Evolutionary conservation across 371 early-diverging fungal genomes (phyloP).

Genomic region (Syncephalastrum monosporum): DNA sequence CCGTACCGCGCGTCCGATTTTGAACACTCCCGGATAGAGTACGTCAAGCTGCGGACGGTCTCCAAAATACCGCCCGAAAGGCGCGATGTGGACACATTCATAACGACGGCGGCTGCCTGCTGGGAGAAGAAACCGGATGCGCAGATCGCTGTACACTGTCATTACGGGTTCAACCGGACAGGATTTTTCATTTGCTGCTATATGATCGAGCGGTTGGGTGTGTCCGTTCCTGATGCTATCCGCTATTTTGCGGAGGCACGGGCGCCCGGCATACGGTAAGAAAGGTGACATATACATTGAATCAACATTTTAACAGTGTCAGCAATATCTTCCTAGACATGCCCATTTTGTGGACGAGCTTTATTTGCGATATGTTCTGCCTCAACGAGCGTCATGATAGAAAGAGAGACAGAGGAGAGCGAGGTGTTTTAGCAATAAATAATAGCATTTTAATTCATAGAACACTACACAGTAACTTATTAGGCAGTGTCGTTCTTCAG

Average conservation of each 20-base stretch:
- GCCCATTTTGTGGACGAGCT: constrained; percentile 66
- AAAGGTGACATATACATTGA: background rate
- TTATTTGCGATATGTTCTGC: constrained; percentile 56
- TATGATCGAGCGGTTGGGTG: constrained; percentile 58
- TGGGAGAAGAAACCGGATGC: constrained; percentile 60
- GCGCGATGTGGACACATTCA: constrained; percentile 59
- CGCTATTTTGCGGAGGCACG: constrained; percentile 60
- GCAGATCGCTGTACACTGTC: constrained; percentile 75
- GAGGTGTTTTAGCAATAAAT: background rate
- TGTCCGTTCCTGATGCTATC: constrained; percentile 61
- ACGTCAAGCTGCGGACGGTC: constrained; percentile 64
- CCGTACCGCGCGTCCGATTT: constrained; percentile 66
- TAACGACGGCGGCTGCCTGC: constrained; percentile 46
- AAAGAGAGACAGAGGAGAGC: constrained; percentile 2
- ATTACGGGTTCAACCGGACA: constrained; percentile 74
- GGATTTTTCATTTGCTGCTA: constrained; percentile 73
- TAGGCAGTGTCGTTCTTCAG: too few species aligned
- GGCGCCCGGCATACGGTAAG: constrained; percentile 67
- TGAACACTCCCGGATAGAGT: constrained; percentile 55
- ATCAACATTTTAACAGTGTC: background rate
- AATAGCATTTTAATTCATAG: background rate
- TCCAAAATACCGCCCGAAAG: constrained; percentile 68
- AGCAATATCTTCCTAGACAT: constrained; percentile 39
- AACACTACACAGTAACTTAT: too few species aligned
- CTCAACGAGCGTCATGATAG: constrained; percentile 16